Base-by-base conservation (phyloP, 2,329 filamentous ascomycete genomes). In the Aspergillus flavus region DNA sequence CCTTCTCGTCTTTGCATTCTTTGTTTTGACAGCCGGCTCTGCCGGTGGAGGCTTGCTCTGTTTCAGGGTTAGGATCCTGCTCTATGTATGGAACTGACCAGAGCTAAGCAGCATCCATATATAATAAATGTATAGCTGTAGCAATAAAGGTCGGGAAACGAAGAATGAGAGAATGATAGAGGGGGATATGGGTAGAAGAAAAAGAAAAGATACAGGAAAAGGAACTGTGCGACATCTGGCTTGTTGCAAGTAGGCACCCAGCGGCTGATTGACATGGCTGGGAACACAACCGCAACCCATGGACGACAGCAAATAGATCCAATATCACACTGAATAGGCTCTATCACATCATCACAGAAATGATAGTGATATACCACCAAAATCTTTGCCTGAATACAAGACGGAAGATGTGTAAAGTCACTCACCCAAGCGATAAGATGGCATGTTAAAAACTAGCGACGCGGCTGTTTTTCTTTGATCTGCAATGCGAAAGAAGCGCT, bases 11-110 rank as follows among this genome's bases (percentile, higher is more conserved):
- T 78, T 93, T 93, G 84, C 94, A 97, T 66, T 88, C 83, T 6
- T 81, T 83, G 73, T 89, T 89, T 66, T 89, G 85, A 81, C 94
- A 98, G 57, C 82, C 86, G 59, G 94, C 92, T 63, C 93, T 90
- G 71, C 84, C 86, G 74, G 85, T 90, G 53, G 83, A 79, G n/a
- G 91, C 86, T 36, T 90, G 69, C 77, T 96, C 93, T 96, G 72
- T 58, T 57, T 55, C 19, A 48, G 11, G 39, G 28, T 58, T 58
- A 48, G 41, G n/a, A 4, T 45, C 16, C 10, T 10, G 19, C 28
- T n/a, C 30, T 14, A 54, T 34, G 19, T 36, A 54, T 36, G 19
- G 32, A 52, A 28, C 41, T 12, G 26, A 16, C 41, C 32, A 32
- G 21, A 4, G 9, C 16, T 23, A 28, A 14, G 30, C 30, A 53